phyloP scores from a whole-genome alignment of 805 yeast genomes.

The Metschnikowia picachoensis region DNA sequence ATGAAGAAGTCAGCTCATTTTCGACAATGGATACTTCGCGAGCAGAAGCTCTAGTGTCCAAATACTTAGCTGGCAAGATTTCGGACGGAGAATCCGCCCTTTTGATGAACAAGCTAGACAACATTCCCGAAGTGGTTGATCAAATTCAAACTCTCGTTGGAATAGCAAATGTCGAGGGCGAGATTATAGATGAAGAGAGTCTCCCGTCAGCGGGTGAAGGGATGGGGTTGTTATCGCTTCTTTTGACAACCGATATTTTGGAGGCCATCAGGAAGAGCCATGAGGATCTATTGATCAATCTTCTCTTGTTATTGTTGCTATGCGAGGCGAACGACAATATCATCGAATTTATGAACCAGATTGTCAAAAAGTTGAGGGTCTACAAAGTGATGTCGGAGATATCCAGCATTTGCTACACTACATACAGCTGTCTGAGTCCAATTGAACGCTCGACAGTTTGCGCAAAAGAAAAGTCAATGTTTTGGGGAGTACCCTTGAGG shows the following conservation, averaged over 20 bases:
- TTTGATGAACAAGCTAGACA: slow-evolving; percentile 22
- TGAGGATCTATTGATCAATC: slow-evolving; percentile 25
- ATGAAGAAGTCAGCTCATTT: slow-evolving; percentile 13
- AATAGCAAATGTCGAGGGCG: slow-evolving; percentile 1
- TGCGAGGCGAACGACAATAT: slow-evolving; percentile 31
- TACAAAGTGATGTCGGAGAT: slow-evolving; percentile 24
- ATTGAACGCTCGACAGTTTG: slow-evolving; percentile 15
- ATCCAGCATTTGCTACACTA: slow-evolving; percentile 26
- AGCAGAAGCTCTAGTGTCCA: slow-evolving; percentile 23
- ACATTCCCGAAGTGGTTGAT: slow-evolving; percentile 25
- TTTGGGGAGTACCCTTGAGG: slow-evolving; percentile 28
- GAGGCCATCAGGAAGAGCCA: slow-evolving; percentile 28
- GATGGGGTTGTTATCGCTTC: slow-evolving; percentile 23
- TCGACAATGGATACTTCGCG: slow-evolving; percentile 14
- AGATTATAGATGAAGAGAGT: background rate
- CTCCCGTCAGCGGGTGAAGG: slow-evolving; percentile 11
- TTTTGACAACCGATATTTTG: slow-evolving; percentile 23
- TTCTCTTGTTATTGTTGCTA: slow-evolving; percentile 29
- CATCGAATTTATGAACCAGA: slow-evolving; percentile 21
- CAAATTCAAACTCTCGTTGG: slow-evolving; percentile 23
- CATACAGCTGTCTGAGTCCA: slow-evolving; percentile 9
- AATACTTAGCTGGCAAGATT: slow-evolving; percentile 23
- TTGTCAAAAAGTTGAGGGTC: slow-evolving; percentile 23
- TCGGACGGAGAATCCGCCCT: slow-evolving; percentile 21
- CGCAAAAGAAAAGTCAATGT: slow-evolving; percentile 25